Percentiles rank a stretch among this genome's conserved stretches.
phyloP scores from a whole-genome alignment of 1,284 basidiomycete genomes.

The Pseudomicrostroma phylloplanum region DNA sequence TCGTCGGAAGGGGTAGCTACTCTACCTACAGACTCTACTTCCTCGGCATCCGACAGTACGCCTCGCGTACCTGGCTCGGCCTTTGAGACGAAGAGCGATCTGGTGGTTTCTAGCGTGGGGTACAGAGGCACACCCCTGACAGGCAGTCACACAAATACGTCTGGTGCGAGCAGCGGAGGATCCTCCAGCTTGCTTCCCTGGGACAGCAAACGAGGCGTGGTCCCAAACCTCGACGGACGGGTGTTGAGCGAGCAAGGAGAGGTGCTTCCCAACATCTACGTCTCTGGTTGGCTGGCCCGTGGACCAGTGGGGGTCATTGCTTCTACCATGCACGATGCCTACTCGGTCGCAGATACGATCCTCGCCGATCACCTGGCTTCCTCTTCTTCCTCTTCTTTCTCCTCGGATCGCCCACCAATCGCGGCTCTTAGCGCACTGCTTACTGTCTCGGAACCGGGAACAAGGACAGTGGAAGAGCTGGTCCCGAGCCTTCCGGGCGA shows the following conservation, averaged over 20 bases:
- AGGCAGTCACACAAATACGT: neutral
- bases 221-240: conserved; percentile 24
- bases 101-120: conserved; percentile 82
- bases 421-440: neutral
- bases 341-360: conserved; percentile 68
- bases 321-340: conserved; percentile 88
- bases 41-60: neutral
- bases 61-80: neutral
- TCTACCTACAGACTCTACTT: neutral
- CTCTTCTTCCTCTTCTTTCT: neutral
- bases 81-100: conserved; percentile 61
- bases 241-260: conserved; percentile 12
- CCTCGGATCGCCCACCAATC: too few relatives aligned
- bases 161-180: neutral
- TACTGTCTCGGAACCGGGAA: neutral
- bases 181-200: conserved; percentile 13
- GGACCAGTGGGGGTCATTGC: conserved; percentile 90
- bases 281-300: conserved; percentile 85
- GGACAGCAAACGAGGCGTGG: conserved; percentile 14
- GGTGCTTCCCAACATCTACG: conserved; percentile 60
- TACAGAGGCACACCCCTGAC: conserved; percentile 66
- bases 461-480: neutral
- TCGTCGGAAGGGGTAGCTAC: neutral
- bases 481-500: conserved; percentile 14
- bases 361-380: conserved; percentile 55